Percentiles rank a stretch among this genome's conserved stretches.
These are phyloP conservation scores for Daldinia grandis DNA, from an alignment of 495 filamentous ascomycete species.

Conservation along the genomic window DNA sequence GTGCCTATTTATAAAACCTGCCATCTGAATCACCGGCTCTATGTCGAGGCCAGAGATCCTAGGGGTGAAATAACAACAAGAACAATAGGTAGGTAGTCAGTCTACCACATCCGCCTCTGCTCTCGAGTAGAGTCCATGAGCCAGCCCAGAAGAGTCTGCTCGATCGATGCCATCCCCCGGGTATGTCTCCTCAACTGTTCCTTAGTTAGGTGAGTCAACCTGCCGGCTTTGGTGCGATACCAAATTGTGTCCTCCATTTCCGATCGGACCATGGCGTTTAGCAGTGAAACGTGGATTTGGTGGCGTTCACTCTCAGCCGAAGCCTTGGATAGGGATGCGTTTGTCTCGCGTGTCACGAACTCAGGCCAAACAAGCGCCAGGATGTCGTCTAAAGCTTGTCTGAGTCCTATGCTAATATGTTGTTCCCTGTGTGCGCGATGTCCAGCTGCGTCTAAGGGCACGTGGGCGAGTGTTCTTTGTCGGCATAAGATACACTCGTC, in stretches of 20 bases:
- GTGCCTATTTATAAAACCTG: background rate
- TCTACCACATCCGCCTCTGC: constrained; percentile 42
- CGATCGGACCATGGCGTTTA: constrained; percentile 40
- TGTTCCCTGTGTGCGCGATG: constrained; percentile 34
- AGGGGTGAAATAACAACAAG: background rate
- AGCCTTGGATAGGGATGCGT: constrained; percentile 23
- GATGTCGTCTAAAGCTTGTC: constrained; percentile 21
- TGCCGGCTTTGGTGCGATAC: constrained; percentile 32
- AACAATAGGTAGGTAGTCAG: too few relatives aligned
- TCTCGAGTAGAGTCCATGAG: constrained; percentile 27
- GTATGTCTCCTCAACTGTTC: constrained; percentile 28
- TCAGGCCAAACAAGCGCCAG: constrained; percentile 37
- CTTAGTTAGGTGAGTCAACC: constrained; percentile 20
- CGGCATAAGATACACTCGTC: constrained; percentile 39
- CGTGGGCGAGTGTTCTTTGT: constrained; percentile 4
- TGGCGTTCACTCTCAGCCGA: constrained; percentile 31
- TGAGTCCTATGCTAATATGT: constrained; percentile 28
- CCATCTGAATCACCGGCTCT: background rate
- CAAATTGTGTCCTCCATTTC: constrained; percentile 42
- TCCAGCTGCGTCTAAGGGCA: constrained; percentile 17
- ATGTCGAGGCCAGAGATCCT: background rate
- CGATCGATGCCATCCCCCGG: constrained; percentile 28
- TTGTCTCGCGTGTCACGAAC: constrained; percentile 40
- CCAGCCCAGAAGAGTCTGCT: constrained; percentile 34
- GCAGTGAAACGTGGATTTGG: constrained; percentile 34